Conservation (phyloP, 108 stramenopile genomes). For the Stephanodiscus triporus region DNA sequence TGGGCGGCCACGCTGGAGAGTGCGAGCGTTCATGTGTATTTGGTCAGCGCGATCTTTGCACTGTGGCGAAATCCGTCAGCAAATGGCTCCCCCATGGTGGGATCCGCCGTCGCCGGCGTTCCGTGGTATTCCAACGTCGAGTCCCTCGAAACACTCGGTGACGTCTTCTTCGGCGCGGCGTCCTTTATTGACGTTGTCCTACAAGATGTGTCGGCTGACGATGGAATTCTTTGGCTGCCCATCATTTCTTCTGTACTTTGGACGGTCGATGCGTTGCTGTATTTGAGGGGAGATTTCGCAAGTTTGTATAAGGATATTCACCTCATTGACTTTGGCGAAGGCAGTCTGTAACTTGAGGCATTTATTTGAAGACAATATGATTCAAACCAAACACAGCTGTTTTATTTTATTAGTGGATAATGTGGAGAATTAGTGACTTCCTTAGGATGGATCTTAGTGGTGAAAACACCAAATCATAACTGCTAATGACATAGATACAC, state of each 20-base stretch:
- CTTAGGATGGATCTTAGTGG: no score
- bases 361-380: no score
- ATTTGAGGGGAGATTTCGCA: conserved; percentile 41
- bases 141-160: conserved; percentile 31
- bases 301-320: conserved; percentile 18
- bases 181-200: conserved; percentile 42
- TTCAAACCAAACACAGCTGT: no score
- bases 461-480: no score
- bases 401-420: no score
- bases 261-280: conserved; percentile 42
- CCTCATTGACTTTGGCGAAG: no score
- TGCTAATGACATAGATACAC: no score
- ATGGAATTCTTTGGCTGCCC: conserved; percentile 40
- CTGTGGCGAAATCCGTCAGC: conserved; percentile 2
- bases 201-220: conserved; percentile 29
- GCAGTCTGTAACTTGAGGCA: no score
- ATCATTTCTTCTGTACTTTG: conserved; percentile 33
- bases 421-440: no score
- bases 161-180: conserved; percentile 38
- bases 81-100: not conserved
- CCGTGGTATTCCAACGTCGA: conserved; percentile 9
- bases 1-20: conserved; percentile 25
- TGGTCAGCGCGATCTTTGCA: conserved; percentile 42
- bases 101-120: not conserved
- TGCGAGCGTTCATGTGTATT: conserved; percentile 36